Evolutionary conservation across 768 basidiomycete genomes (phyloP), one percentile per base, ranked within the genome.

Genomic region (Tylopilus subfusipes): DNA sequence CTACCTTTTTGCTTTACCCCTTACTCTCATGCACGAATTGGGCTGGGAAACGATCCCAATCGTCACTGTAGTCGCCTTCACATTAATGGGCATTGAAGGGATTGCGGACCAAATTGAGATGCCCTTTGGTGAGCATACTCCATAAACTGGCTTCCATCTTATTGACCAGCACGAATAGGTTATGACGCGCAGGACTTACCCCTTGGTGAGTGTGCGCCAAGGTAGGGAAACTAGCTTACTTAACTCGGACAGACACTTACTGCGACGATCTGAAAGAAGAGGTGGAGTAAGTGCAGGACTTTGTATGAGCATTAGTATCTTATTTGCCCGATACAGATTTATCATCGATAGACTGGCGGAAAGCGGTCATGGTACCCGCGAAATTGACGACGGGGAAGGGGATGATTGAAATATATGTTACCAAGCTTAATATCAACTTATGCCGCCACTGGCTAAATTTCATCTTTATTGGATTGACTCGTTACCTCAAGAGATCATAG

Each of bases 51-150:
- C 88, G 66, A 78, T 96, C 11, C 90, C 89, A n/a, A 77, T 94
- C 24, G 84, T 92, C 19, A 93, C 91, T 21, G 82, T 89, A 14
- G 86, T 94, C 27, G 85, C 91, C 9, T 93, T 95, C 75, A 94
- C 90, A 1, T 81, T 97, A 49, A 93, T 94, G 82, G 93, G 93
- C 18, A 90, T 98, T 48, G 94, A 97, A 76, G 93, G 93, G 5
- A 98, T 97, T 59, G 94, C 95, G 0, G 88, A 95, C 56, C 86
- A 93, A 70, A 93, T 96, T 60, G 94, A 97, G 70, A 89, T 90
- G 85, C 95, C 95, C 0, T 97, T 97, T 61, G 94, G 93, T 86
- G 56, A 44, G 77, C 69, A 22, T 18, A 39, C 19, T 30, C 33
- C 8, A 18, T 21, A 42, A 11, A n/a, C 22, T 18, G 2, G 39